phyloP scores from a whole-genome alignment of 345 rosid species.

The Bretschneidera sinensis region DNA sequence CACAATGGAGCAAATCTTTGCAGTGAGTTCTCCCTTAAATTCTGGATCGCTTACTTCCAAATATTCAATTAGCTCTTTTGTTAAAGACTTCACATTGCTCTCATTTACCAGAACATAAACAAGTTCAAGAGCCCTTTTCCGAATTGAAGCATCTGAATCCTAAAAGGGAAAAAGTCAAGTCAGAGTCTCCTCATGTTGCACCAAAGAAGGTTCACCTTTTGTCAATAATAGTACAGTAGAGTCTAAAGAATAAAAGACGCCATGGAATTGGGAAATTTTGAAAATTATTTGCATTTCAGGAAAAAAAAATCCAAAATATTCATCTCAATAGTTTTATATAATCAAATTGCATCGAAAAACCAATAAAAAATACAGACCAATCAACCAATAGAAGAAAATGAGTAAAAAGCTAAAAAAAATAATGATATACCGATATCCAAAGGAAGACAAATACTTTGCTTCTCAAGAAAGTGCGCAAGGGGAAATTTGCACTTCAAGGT shows the following conservation, averaged over 20 bases:
- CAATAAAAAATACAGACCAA: no score
- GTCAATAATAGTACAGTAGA: no score
- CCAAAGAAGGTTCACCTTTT: no score
- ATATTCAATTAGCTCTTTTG: constrained; percentile 89
- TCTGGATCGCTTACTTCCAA: constrained; percentile 97
- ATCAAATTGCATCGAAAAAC: no score
- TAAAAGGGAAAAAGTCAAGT: constrained; percentile 41
- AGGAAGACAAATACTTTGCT: background rate
- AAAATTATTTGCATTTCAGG: no score
- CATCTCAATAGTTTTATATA: no score
- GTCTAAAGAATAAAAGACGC: no score
- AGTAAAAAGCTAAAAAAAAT: no score
- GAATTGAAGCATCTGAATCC: constrained; percentile 98
- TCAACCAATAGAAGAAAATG: no score
- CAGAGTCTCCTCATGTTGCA: constrained; percentile 11
- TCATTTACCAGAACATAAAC: constrained; percentile 82
- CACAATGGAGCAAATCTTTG: constrained; percentile 90
- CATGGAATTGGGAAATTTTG: no score
- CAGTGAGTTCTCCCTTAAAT: constrained; percentile 96
- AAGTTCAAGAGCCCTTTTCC: constrained; percentile 96
- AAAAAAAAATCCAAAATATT: no score
- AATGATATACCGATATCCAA: background rate
- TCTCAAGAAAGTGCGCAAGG: no score
- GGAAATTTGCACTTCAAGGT: background rate
- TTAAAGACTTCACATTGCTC: constrained; percentile 81